These are phyloP conservation scores for Cystofilobasidium capitatum DNA, from an alignment of 768 basidiomycete genomes.

Conservation along the genomic window DNA sequence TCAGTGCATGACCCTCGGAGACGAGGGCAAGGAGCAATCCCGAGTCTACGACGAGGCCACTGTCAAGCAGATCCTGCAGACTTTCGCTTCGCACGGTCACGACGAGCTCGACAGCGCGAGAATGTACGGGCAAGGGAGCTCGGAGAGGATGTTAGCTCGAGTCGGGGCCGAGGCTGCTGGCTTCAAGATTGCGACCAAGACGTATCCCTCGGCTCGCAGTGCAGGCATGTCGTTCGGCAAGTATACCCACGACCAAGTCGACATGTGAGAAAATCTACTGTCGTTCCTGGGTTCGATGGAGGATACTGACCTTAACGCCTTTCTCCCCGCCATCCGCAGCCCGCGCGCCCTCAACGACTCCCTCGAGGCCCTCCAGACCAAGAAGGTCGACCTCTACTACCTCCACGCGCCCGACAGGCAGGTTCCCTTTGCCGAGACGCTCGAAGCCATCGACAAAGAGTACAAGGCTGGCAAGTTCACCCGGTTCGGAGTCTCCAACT, in stretches of 20 bases:
- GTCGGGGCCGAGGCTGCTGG: constrained; percentile 2
- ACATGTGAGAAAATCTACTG: not conserved
- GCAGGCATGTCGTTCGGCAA: not conserved
- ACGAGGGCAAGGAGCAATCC: constrained; percentile 42
- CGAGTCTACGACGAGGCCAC: constrained; percentile 37
- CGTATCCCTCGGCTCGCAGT: not conserved
- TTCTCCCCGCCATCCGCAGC: not conserved
- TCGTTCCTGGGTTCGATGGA: not conserved
- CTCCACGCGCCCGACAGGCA: constrained; percentile 43
- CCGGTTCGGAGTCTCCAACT: constrained; percentile 19
- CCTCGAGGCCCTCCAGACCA: constrained; percentile 46
- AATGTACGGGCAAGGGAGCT: constrained; percentile 49
- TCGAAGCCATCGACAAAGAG: constrained; percentile 46
- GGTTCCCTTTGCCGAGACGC: constrained; percentile 34
- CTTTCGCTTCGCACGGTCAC: constrained; percentile 34
- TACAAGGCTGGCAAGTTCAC: constrained; percentile 51
- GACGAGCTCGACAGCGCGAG: constrained; percentile 28
- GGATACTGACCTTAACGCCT: not conserved
- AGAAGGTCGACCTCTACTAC: constrained; percentile 47
- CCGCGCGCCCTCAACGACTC: not conserved
- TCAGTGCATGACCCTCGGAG: constrained; percentile 33
- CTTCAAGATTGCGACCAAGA: constrained; percentile 7
- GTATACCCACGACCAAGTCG: not conserved
- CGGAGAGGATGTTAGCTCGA: constrained; percentile 39
- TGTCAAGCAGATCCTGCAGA: constrained; percentile 44